Percentiles rank a stretch among this genome's conserved stretches.
phyloP scores from a whole-genome alignment of 352 stramenopile species.

The Globisporangium canariense region DNA sequence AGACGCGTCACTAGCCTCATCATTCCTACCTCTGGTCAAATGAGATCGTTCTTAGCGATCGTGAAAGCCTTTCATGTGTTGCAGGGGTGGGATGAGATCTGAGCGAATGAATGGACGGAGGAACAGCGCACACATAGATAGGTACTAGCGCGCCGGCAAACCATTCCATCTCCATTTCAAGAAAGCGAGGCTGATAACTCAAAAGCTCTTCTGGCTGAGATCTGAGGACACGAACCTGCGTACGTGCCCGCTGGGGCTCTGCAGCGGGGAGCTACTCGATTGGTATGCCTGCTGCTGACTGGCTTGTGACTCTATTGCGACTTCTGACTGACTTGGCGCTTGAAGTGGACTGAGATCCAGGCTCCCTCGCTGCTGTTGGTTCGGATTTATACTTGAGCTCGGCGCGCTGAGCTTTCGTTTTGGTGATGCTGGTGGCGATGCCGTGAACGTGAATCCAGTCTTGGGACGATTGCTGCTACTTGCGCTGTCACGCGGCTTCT shows the following conservation, averaged over 20 bases:
- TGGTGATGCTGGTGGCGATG: conserved; percentile 8
- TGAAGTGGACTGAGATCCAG: neutral
- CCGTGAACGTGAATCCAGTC: neutral
- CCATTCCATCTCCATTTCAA: neutral
- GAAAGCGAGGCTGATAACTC: neutral
- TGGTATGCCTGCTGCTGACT: neutral
- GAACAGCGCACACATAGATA: no score
- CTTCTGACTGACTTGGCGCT: neutral
- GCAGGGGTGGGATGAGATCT: neutral
- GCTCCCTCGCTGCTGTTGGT: neutral
- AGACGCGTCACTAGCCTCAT: neutral
- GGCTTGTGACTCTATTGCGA: neutral
- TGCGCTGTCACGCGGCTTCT: conserved; percentile 5
- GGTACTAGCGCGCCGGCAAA: neutral
- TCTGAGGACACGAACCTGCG: conserved; percentile 10
- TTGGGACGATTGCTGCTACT: neutral
- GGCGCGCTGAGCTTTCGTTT: neutral
- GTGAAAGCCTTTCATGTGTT: no score
- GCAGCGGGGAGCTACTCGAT: neutral
- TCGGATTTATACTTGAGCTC: neutral
- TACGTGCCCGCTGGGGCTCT: conserved; percentile 9
- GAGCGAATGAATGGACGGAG: neutral
- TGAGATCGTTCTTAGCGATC: neutral
- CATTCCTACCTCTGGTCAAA: conserved; percentile 8
- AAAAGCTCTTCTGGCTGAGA: neutral